Base-by-base conservation (phyloP, 1,139 yeast species). In the Lodderomyces oxycetoniae region DNA sequence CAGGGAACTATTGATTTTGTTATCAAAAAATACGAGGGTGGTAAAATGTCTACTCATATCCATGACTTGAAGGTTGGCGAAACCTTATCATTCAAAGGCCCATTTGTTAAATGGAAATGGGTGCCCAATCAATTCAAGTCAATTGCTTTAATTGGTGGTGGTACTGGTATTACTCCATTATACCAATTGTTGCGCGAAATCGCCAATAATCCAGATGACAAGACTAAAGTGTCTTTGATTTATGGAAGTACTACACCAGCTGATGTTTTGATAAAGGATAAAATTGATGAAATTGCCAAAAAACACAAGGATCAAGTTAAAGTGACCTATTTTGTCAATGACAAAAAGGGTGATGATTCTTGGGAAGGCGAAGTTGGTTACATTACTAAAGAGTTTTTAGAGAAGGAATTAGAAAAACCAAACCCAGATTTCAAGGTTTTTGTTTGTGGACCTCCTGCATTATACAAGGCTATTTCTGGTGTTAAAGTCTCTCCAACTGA, bases 101-200 rank as follows among this genome's bases (percentile, higher is more conserved):
- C 98, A 47, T 75, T 88, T 51, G 72, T 74, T 50, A 93, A 93
- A 71, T 89, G 93, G 87, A 78, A 83, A 57, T 87, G 95, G 89
- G 75, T 76, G 53, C 87, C 94, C 48, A 87, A 87, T 59, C 81
- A 84, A 74, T 81, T 78, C 44, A 67, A 75, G 41, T 71, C 75
- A 37, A 75, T 86, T 47, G 84, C 83, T 38, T 88, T 91, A 88
- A 79, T 91, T 47, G 95, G 96, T 28, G 96, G 96, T 49, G 98
- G 98, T 53, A 84, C 95, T 30, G 96, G 95, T 48, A 84, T 88
- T 52, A 84, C 96, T 21, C 97, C 97, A 49, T 85, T 89, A 79
- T 84, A 79, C 61, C 96, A 88, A 67, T 83, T 88, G 54, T 73
- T 88, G 48, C 77, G 80, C 48, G 88, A 88, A 34, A 80, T 88